Base-by-base conservation (phyloP, 345 rosid species). In the Gossypium anomalum region DNA sequence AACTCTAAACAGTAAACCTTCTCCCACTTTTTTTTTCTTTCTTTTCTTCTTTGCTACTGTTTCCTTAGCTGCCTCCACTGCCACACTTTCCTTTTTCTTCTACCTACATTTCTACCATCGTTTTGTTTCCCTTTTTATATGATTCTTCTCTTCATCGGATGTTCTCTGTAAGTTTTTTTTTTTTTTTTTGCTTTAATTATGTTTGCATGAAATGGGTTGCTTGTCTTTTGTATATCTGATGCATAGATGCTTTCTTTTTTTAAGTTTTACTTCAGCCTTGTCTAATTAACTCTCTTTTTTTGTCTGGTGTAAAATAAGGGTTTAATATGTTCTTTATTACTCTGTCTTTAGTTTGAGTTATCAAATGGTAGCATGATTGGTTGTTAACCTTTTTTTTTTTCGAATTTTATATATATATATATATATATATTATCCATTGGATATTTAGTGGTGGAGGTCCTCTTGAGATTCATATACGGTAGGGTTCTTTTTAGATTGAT, bases 361-460 rank as follows among this genome's bases (percentile, higher is more conserved):
- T 48, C n/a, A 47, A 23, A 53, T 67, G 20, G 13, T 16, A 25
- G 60, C 64, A 16, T 25, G 7, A 23, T 59, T 23, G 34, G 47
- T 29, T 25, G 73, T 53, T 20, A 74, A 48, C 69, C n/a, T 17
- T 7, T 41, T 64, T 45, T 47, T 77, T 25, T 71, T 41, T 16
- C 22, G 1, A 23, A 25, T 75, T 29, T 19, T 16, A 51, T 64
- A 59, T 20, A 2, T 45, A 61, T 29, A 29, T 29, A 27, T 27
- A 25, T 27, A 25, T 25, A 2, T 47, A 61, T 3, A 4, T 29
- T 43, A 27, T 47, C 15, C 14, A 27, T 70, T 62, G 43, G 23
- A 48, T 59, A 55, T 58, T 75, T 53, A 75, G 59, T 75, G 76
- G 70, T 71, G 69, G 74, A 69, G 62, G 72, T 70, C 78, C 45